phyloP scores from a whole-genome alignment of 148 eudicot genomes.

The Limonium bicolor region DNA sequence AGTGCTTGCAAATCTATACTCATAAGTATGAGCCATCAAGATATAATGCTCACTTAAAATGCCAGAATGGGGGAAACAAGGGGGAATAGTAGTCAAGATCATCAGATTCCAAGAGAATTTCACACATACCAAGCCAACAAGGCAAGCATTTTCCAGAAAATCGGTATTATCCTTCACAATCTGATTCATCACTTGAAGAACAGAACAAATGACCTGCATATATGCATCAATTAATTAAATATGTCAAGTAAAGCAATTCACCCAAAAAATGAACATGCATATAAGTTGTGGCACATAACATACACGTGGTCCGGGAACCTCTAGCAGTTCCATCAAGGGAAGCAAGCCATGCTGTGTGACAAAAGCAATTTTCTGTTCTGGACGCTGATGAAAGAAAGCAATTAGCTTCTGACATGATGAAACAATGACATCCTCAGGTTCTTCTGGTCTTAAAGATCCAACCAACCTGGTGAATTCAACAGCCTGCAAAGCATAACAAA shows the following conservation, averaged over 20 bases:
- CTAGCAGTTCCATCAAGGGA: conserved; percentile 89
- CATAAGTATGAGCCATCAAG: no score
- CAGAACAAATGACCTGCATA: conserved; percentile 82
- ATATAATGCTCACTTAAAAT: no score
- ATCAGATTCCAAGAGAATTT: no score
- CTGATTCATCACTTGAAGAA: conserved; percentile 83
- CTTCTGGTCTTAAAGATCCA: conserved; percentile 74
- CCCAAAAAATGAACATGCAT: not conserved
- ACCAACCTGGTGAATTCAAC: conserved; percentile 89
- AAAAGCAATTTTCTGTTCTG: conserved; percentile 83
- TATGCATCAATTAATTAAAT: no score
- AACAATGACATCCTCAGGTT: conserved; percentile 81
- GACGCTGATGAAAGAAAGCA: conserved; percentile 71
- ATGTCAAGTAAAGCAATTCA: no score
- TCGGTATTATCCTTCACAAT: conserved; percentile 78
- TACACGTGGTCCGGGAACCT: conserved; percentile 78
- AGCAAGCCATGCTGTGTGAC: conserved; percentile 89
- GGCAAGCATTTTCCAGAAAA: conserved; percentile 95
- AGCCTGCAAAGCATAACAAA: conserved; percentile 38
- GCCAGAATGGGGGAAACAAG: no score
- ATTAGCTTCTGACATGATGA: conserved; percentile 85
- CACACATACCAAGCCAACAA: conserved; percentile 87
- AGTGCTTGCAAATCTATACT: no score
- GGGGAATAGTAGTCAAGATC: no score
- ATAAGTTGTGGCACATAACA: no score